A percentile compares a stretch with the other conserved stretches of the same genome.
Evolutionary conservation across 495 filamentous ascomycete genomes (phyloP).

Genomic region (Neurospora cerealis): DNA sequence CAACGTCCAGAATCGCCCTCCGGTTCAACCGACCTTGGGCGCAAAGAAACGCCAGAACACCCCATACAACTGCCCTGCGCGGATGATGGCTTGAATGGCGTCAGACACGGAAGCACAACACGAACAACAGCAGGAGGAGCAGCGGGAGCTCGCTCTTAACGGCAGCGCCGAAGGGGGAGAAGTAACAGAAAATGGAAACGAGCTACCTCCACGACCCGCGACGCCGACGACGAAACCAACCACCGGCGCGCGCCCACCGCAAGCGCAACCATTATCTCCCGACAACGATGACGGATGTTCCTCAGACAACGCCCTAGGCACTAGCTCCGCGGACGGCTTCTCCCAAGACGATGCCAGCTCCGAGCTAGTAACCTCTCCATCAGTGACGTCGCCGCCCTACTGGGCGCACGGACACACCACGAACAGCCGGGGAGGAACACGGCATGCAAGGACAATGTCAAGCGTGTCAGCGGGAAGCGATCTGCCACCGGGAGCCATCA

Average conservation of each 20-base stretch:
- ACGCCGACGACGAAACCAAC: not conserved
- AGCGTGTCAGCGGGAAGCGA: conserved; percentile 38
- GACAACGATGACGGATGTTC: not conserved
- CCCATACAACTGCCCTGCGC: not conserved
- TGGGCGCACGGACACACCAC: conserved; percentile 12
- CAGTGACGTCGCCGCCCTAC: conserved; percentile 25
- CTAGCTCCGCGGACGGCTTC: not conserved
- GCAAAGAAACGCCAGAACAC: not conserved
- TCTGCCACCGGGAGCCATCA: conserved; percentile 35
- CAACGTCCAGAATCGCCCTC: not conserved
- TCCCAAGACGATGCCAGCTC: conserved; percentile 2
- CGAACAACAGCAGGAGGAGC: not conserved
- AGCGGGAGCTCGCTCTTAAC: not conserved
- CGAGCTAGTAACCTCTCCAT: conserved; percentile 9
- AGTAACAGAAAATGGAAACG: not conserved
- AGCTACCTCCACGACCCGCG: not conserved
- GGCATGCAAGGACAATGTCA: conserved; percentile 19
- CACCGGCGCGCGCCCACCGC: not conserved
- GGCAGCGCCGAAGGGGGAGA: not conserved
- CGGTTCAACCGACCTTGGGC: not conserved
- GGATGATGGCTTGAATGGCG: conserved; percentile 24
- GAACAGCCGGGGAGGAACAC: not conserved
- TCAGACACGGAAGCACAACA: conserved; percentile 8
- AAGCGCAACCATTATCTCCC: not conserved
- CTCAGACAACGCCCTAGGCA: conserved; percentile 1